Conservation (phyloP, 1,284 basidiomycete genomes). For the Trichosporon inkin region DNA sequence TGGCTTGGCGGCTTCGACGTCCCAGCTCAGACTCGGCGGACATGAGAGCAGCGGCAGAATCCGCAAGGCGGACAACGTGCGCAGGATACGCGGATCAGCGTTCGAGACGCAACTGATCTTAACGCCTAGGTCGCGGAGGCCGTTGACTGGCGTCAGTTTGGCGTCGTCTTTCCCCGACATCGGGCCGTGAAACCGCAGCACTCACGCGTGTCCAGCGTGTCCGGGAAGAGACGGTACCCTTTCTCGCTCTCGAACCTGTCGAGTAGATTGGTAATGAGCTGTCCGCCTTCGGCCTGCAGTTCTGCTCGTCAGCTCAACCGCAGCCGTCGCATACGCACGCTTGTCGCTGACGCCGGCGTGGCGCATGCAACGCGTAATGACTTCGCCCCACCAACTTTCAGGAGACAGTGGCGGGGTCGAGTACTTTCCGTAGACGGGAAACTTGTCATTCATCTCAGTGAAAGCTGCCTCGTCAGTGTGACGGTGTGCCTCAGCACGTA, state of each 20-base stretch:
- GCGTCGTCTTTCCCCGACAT: no score
- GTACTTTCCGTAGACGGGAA: constrained; percentile 46
- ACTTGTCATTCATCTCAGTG: constrained; percentile 31
- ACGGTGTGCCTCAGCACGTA: constrained; percentile 12
- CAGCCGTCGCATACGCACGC: constrained; percentile 19
- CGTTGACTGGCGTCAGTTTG: constrained; percentile 30
- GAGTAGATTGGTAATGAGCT: constrained; percentile 32
- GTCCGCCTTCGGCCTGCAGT: constrained; percentile 26
- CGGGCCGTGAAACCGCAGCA: no score
- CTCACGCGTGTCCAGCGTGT: constrained; percentile 39
- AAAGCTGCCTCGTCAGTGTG: constrained; percentile 33
- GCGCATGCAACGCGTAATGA: constrained; percentile 42
- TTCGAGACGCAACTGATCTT: constrained; percentile 47
- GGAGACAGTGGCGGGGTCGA: constrained; percentile 38
- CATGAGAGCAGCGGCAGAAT: constrained; percentile 37
- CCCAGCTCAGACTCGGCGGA: constrained; percentile 45
- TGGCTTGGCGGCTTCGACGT: constrained; percentile 45
- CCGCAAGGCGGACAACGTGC: constrained; percentile 35
- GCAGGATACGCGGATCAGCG: constrained; percentile 45
- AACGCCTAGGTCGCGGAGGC: constrained; percentile 35
- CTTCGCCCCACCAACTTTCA: constrained; percentile 46
- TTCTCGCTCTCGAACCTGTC: constrained; percentile 43
- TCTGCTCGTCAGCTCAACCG: constrained; percentile 18
- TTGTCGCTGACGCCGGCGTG: constrained; percentile 36
- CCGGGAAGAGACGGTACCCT: constrained; percentile 47